A percentile compares a stretch with the other conserved stretches of the same genome.
Evolutionary conservation across 768 basidiomycete genomes (phyloP).

Genomic region (Lentinula detonsa): DNA sequence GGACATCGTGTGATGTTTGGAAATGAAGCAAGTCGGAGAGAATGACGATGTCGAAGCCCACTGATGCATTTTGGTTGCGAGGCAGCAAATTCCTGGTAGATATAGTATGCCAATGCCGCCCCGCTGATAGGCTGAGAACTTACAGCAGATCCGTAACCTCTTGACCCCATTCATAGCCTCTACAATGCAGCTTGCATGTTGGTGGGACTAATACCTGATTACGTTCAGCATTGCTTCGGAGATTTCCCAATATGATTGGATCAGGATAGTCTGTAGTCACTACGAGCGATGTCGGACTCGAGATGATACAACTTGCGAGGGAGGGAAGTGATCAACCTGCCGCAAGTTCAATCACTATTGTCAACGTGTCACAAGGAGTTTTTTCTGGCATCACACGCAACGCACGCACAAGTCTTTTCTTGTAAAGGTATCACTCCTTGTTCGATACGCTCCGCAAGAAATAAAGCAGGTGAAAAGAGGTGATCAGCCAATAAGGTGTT

Average conservation of each 20-base stretch:
- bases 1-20: slow-evolving; percentile 48
- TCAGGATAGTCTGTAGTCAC: slow-evolving; percentile 71
- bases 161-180: slow-evolving; percentile 63
- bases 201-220: slow-evolving; percentile 33
- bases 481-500: slow-evolving; percentile 70
- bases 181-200: slow-evolving; percentile 35
- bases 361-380: background rate
- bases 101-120: slow-evolving; percentile 10
- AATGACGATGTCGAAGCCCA: slow-evolving; percentile 55
- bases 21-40: slow-evolving; percentile 74
- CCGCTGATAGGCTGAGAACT: slow-evolving; percentile 12
- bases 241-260: slow-evolving; percentile 49
- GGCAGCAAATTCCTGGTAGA: background rate
- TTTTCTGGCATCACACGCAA: background rate
- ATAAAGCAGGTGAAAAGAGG: slow-evolving; percentile 63
- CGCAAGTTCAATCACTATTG: slow-evolving; percentile 63
- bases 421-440: slow-evolving; percentile 37
- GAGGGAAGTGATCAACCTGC: slow-evolving; percentile 67
- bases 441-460: slow-evolving; percentile 64
- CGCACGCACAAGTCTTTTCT: slow-evolving; percentile 32
- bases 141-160: slow-evolving; percentile 43
- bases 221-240: slow-evolving; percentile 45
- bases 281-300: slow-evolving; percentile 41
- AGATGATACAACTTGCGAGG: slow-evolving; percentile 43
- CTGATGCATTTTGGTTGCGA: slow-evolving; percentile 3